Percentiles rank a stretch among this genome's conserved stretches.
These are phyloP conservation scores for Ceratocystis lukuohia DNA, from an alignment of 2,329 filamentous ascomycete species.

Conservation along the genomic window DNA sequence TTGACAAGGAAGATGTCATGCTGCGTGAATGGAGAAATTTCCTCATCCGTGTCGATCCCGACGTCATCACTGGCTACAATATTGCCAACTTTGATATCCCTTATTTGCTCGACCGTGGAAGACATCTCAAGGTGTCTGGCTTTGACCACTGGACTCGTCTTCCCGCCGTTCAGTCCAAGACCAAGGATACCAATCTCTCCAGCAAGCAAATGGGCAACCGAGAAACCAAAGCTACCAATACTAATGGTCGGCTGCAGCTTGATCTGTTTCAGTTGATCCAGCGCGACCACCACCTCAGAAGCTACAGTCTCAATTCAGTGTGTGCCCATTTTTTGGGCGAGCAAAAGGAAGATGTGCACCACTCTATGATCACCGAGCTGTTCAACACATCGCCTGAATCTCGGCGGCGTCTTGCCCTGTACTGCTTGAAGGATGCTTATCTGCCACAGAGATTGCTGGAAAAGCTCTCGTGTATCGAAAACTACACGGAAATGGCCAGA, in stretches of 20 bases:
- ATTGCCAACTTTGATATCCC: constrained; percentile 98
- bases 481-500: constrained; percentile 99
- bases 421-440: constrained; percentile 96
- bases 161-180: constrained; percentile 53
- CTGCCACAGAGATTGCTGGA: constrained; percentile 89
- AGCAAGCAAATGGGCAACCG: constrained; percentile 98
- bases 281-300: constrained; percentile 84
- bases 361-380: constrained; percentile 97
- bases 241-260: constrained; percentile 80
- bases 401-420: constrained; percentile 75
- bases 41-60: constrained; percentile 76
- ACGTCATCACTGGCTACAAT: constrained; percentile 98
- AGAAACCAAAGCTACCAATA: constrained; percentile 89
- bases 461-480: constrained; percentile 95
- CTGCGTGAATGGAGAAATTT: constrained; percentile 87
- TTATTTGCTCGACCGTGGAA: constrained; percentile 80
- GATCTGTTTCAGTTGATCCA: constrained; percentile 92
- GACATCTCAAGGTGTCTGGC: constrained; percentile 60
- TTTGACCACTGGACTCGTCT: constrained; percentile 86
- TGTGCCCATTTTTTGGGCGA: constrained; percentile 89
- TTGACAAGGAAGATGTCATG: constrained; percentile 72
- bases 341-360: constrained; percentile 96
- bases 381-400: constrained; percentile 96
- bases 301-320: constrained; percentile 94
- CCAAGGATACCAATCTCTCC: constrained; percentile 74